phyloP scores from a whole-genome alignment of 352 stramenopile genomes.

The Phytophthora sp. region DNA sequence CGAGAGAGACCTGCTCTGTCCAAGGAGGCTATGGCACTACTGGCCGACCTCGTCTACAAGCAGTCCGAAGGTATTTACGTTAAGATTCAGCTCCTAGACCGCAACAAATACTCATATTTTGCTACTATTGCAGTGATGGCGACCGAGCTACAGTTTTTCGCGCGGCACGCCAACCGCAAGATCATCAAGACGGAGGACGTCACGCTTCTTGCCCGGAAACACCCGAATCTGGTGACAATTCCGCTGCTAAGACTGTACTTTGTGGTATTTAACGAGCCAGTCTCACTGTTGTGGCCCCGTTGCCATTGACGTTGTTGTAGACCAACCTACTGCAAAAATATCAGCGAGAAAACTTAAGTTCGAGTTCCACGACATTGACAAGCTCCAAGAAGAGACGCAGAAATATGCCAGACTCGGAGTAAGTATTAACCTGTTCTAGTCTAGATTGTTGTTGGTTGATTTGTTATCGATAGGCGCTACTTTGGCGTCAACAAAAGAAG shows the following conservation, averaged over 20 bases:
- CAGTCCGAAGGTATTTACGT: conserved; percentile 54
- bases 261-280: not conserved
- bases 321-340: conserved; percentile 62
- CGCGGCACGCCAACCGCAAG: conserved; percentile 70
- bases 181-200: conserved; percentile 81
- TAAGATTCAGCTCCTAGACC: not conserved
- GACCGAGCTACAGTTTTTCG: conserved; percentile 80
- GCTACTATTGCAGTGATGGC: conserved; percentile 57
- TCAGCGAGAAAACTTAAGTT: conserved; percentile 52
- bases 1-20: conserved; percentile 53
- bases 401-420: conserved; percentile 39
- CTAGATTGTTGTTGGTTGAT: not conserved
- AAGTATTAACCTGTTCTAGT: conserved; percentile 8
- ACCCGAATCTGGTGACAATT: conserved; percentile 52
- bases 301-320: conserved; percentile 27
- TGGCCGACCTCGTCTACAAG: conserved; percentile 73
- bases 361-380: conserved; percentile 9
- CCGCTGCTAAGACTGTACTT: not conserved
- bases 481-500: conserved; percentile 28
- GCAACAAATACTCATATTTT: not conserved
- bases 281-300: not conserved
- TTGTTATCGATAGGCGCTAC: no score
- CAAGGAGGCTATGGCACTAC: conserved; percentile 67
- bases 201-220: conserved; percentile 66
- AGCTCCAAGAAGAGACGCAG: conserved; percentile 40